These are phyloP conservation scores for Malassezia pachydermatis DNA, from an alignment of 1,284 basidiomycete genomes.

Conservation along the genomic window DNA sequence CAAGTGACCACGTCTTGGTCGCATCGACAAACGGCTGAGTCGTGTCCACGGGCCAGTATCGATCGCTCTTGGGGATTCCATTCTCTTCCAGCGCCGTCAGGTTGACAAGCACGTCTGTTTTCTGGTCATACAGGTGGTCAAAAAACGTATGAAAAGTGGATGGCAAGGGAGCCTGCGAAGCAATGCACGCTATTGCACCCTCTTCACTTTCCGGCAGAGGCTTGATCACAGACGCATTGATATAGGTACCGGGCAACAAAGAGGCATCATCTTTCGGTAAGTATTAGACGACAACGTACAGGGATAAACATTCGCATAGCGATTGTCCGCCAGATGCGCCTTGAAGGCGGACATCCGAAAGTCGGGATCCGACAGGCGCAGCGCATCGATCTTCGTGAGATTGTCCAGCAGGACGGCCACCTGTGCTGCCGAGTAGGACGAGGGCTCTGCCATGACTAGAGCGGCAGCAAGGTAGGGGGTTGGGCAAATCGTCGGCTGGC, in stretches of 20 bases:
- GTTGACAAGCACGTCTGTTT: constrained; percentile 31
- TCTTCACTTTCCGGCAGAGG: constrained; percentile 11
- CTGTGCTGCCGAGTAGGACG: too few relatives aligned
- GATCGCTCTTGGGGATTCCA: constrained; percentile 33
- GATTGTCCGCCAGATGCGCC: neutral
- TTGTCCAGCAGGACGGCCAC: neutral
- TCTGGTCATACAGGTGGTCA: constrained; percentile 20
- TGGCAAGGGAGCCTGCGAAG: constrained; percentile 84
- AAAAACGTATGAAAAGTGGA: constrained; percentile 83
- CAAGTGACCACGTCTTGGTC: neutral
- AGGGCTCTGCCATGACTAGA: too few relatives aligned
- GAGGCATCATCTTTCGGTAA: constrained; percentile 26
- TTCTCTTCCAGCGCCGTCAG: constrained; percentile 38
- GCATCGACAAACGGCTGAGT: constrained; percentile 11
- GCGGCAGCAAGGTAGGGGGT: too few relatives aligned
- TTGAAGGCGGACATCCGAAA: neutral
- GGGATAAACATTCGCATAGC: constrained; percentile 14
- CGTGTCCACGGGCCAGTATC: constrained; percentile 36
- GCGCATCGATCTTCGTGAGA: neutral
- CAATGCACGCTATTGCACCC: constrained; percentile 64
- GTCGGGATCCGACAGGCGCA: neutral
- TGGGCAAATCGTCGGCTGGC: too few relatives aligned
- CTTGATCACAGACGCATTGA: constrained; percentile 35
- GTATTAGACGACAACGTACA: constrained; percentile 6
- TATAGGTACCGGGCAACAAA: constrained; percentile 26